Conservation (phyloP, 495 filamentous ascomycete species). For the Xylaria telfairii region DNA sequence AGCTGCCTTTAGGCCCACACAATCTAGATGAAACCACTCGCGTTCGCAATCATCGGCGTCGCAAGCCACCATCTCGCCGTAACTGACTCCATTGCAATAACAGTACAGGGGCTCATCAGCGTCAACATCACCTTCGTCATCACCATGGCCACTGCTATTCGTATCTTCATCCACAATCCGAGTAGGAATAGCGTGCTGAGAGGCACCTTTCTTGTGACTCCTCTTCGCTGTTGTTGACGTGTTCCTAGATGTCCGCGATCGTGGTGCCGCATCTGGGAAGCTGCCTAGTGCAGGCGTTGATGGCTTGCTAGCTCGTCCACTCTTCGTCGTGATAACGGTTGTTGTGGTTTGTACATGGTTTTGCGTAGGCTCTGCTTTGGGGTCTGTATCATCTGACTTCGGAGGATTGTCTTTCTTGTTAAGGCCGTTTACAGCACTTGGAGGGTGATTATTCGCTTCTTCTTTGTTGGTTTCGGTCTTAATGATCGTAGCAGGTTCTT, state of each 20-base stretch:
- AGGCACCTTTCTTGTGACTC: slow-evolving; percentile 72
- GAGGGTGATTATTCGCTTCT: slow-evolving; percentile 32
- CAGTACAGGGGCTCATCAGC: slow-evolving; percentile 89
- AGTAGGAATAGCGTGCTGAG: slow-evolving; percentile 38
- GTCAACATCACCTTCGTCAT: slow-evolving; percentile 68
- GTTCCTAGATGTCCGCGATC: slow-evolving; percentile 47
- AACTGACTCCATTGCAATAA: slow-evolving; percentile 90
- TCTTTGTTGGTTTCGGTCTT: slow-evolving; percentile 43
- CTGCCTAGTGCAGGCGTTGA: slow-evolving; percentile 61
- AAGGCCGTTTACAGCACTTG: slow-evolving; percentile 35
- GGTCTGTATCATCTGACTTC: slow-evolving; percentile 38
- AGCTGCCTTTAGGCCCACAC: slow-evolving; percentile 85
- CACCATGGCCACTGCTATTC: slow-evolving; percentile 43
- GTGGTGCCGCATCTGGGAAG: slow-evolving; percentile 53
- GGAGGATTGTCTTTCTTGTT: slow-evolving; percentile 42
- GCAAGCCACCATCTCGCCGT: slow-evolving; percentile 98
- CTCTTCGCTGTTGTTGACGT: slow-evolving; percentile 58
- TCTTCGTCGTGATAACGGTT: slow-evolving; percentile 56
- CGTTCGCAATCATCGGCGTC: slow-evolving; percentile 84
- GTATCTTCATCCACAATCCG: slow-evolving; percentile 46
- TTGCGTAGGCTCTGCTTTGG: slow-evolving; percentile 44
- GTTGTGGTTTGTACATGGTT: slow-evolving; percentile 35
- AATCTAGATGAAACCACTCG: slow-evolving; percentile 97
- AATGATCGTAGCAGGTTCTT: slow-evolving; percentile 43
- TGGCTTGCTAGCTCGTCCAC: slow-evolving; percentile 67